A percentile compares a stretch with the other conserved stretches of the same genome.
These are phyloP conservation scores for Stephania yunnanensis DNA, from an alignment of 164 flowering plant species.

Conservation along the genomic window DNA sequence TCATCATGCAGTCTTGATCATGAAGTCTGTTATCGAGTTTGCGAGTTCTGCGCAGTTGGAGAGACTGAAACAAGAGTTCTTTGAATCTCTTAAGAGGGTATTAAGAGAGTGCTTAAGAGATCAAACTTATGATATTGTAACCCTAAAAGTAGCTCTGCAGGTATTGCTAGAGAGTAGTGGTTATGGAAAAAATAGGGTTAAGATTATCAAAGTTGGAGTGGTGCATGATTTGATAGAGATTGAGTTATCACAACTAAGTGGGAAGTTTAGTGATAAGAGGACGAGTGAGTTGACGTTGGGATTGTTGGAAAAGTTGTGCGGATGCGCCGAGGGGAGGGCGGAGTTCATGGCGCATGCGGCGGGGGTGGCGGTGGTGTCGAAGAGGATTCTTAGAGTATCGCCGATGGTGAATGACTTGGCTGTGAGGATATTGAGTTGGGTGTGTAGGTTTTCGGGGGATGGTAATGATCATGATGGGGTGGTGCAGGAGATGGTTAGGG, in stretches of 20 bases:
- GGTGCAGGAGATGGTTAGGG: conserved; percentile 65
- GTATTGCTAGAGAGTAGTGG: conserved; percentile 46
- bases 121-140: not conserved
- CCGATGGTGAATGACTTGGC: conserved; percentile 48
- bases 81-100: conserved; percentile 24
- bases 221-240: conserved; percentile 48
- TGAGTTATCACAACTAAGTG: conserved; percentile 21
- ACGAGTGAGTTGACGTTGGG: conserved; percentile 35
- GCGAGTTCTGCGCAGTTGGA: conserved; percentile 20
- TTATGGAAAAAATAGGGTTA: conserved; percentile 67
- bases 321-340: conserved; percentile 73
- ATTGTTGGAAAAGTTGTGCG: conserved; percentile 48
- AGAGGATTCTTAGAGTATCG: conserved; percentile 73
- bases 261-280: conserved; percentile 29
- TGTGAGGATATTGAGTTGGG: conserved; percentile 44
- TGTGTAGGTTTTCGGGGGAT: conserved; percentile 44
- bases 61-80: conserved; percentile 36
- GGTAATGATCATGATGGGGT: conserved; percentile 19
- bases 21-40: conserved; percentile 29
- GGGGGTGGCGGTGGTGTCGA: conserved; percentile 70
- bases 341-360: conserved; percentile 53
- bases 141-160: conserved; percentile 48
- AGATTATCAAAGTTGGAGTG: conserved; percentile 51
- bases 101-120: conserved; percentile 14
- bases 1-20: conserved; percentile 26